Evolutionary conservation across 2,329 filamentous ascomycete genomes (phyloP).

Genomic region (Microsporum ferrugineum): DNA sequence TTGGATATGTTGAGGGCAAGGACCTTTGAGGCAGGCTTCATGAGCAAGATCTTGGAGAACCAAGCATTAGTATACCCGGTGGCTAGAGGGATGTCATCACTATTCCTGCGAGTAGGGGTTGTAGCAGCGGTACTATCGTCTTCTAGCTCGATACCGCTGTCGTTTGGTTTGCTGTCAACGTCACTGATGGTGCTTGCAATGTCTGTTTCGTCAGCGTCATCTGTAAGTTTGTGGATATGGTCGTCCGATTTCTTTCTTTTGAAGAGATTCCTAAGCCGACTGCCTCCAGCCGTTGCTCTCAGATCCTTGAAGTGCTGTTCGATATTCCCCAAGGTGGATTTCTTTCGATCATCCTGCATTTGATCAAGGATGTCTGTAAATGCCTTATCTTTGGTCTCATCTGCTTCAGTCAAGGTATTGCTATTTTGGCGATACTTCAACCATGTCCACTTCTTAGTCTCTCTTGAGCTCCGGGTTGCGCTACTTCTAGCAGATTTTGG

Average conservation of each 20-base stretch:
- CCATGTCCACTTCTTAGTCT: conserved; percentile 38
- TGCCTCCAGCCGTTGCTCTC: background rate
- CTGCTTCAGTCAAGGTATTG: background rate
- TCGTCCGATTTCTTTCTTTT: background rate
- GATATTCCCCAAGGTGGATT: background rate
- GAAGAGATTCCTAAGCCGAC: background rate
- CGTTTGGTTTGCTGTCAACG: conserved; percentile 4
- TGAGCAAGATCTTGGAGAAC: conserved; percentile 77
- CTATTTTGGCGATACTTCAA: conserved; percentile 26
- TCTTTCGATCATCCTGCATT: background rate
- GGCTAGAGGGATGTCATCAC: conserved; percentile 20
- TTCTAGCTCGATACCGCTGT: conserved; percentile 2
- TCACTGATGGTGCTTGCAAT: conserved; percentile 13
- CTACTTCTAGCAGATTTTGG: conserved; percentile 25
- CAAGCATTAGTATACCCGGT: conserved; percentile 58
- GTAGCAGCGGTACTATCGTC: conserved; percentile 10
- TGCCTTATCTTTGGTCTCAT: background rate
- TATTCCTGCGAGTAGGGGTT: conserved; percentile 12
- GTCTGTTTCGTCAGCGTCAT: conserved; percentile 14
- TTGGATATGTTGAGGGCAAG: conserved; percentile 66
- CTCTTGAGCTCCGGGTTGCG: conserved; percentile 16
- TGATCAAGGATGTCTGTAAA: background rate
- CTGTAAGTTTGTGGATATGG: conserved; percentile 5
- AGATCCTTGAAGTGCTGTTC: background rate
- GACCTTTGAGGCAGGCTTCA: conserved; percentile 68